Conservation (phyloP, 139 green algal genomes). For the Picochlorum sp. region DNA sequence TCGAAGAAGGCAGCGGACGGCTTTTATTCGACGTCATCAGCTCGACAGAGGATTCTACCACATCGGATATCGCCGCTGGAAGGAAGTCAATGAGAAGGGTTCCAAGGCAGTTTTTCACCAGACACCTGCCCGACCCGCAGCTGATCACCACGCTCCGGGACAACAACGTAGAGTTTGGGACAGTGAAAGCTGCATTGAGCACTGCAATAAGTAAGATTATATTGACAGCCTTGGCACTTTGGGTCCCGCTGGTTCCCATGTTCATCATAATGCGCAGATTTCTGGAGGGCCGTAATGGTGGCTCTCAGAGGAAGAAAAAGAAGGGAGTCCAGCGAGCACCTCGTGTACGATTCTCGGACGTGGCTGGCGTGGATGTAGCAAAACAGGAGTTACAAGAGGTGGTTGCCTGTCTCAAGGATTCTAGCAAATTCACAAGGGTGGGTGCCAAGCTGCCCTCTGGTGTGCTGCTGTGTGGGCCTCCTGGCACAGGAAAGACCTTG, state of each 20-base stretch:
- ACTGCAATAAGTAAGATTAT: conserved; percentile 23
- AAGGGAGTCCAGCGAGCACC: not conserved
- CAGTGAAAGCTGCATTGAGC: conserved; percentile 15
- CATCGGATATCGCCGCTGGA: not conserved
- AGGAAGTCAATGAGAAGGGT: conserved; percentile 1
- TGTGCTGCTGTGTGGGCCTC: conserved; percentile 66
- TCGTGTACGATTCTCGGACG: conserved; percentile 56
- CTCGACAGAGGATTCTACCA: not conserved
- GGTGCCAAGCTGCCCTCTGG: conserved; percentile 63
- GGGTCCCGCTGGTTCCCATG: conserved; percentile 77
- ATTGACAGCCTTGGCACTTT: conserved; percentile 43
- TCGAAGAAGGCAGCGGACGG: conserved; percentile 50
- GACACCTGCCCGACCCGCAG: conserved; percentile 25
- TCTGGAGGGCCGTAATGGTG: conserved; percentile 34
- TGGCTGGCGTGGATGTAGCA: conserved; percentile 73
- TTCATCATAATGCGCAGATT: conserved; percentile 59
- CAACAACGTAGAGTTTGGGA: conserved; percentile 38
- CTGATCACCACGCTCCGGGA: conserved; percentile 36
- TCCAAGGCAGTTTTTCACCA: conserved; percentile 25
- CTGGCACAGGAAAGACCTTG: conserved; percentile 80
- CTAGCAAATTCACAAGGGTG: conserved; percentile 55
- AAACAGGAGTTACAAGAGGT: conserved; percentile 77
- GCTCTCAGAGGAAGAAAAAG: conserved; percentile 24
- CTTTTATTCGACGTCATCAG: conserved; percentile 61
- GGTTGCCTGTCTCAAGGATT: conserved; percentile 76